A percentile compares a stretch with the other conserved stretches of the same genome.
These are phyloP conservation scores for Antitrichia curtipendula DNA, from an alignment of 225 moss, liverwort and hornwort species.

Conservation along the genomic window DNA sequence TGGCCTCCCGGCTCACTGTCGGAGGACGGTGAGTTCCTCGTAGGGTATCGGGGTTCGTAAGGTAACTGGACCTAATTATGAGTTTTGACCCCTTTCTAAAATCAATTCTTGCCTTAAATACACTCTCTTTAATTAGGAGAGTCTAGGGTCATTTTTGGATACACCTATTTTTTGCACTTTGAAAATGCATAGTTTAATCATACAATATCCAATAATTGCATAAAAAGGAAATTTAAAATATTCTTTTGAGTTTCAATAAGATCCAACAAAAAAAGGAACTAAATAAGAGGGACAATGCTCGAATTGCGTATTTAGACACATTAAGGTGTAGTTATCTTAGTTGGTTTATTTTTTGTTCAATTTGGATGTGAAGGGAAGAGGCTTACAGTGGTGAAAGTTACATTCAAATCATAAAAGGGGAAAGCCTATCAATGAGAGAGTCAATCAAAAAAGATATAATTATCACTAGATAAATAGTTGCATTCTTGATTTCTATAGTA, in stretches of 20 bases:
- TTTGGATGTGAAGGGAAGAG: rapidly evolving
- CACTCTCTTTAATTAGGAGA: rapidly evolving
- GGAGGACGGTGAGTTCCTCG: not conserved
- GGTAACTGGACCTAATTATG: not conserved
- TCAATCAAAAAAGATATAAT: rapidly evolving
- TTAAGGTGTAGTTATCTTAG: not conserved
- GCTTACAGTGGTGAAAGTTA: no score
- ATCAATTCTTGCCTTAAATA: not conserved
- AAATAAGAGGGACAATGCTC: rapidly evolving
- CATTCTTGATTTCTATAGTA: not conserved
- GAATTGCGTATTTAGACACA: rapidly evolving
- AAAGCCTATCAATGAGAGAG: not conserved
- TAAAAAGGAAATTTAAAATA: not conserved
- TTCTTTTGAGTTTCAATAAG: rapidly evolving
- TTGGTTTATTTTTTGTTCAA: rapidly evolving
- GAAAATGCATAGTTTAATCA: not conserved
- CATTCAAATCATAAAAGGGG: no score
- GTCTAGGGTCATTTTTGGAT: not conserved
- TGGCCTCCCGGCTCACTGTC: not conserved
- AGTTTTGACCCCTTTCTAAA: not conserved
- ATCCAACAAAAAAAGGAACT: not conserved
- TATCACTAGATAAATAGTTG: not conserved
- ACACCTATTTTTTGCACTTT: no score
- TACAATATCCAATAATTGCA: rapidly evolving
- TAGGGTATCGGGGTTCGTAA: no score